Conservation (phyloP, 1,139 yeast species). For the Scheffersomyces segobiensis region DNA sequence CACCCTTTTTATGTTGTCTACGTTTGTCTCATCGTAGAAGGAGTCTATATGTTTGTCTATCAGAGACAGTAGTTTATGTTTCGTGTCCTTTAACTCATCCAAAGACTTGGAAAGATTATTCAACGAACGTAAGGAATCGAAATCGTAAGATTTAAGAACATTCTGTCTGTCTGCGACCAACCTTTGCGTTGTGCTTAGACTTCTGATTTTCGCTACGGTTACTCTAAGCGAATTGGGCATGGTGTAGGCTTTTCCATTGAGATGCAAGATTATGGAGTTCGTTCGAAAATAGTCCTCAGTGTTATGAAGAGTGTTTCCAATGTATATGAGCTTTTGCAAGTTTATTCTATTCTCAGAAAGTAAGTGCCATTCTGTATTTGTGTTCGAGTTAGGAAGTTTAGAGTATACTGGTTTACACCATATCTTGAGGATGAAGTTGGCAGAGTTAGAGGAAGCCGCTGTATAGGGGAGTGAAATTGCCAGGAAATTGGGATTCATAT, state of each 20-base stretch:
- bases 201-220: constrained; percentile 3
- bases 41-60: constrained; percentile 12
- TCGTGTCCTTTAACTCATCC: constrained; percentile 25
- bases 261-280: constrained; percentile 27
- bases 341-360: constrained; percentile 21
- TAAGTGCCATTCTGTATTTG: constrained; percentile 5
- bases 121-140: constrained; percentile 35
- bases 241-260: constrained; percentile 25
- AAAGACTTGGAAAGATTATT: constrained; percentile 31
- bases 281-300: constrained; percentile 20
- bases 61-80: constrained; percentile 11
- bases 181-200: background rate
- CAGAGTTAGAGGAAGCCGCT: constrained; percentile 1
- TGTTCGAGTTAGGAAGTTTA: background rate
- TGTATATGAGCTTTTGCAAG: constrained; percentile 16
- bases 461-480: constrained; percentile 26
- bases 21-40: constrained; percentile 10
- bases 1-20: constrained; percentile 8
- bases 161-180: background rate
- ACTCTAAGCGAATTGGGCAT: constrained; percentile 12
- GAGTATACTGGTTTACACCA: constrained; percentile 19
- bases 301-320: constrained; percentile 12
- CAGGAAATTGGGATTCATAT: constrained; percentile 33
- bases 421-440: constrained; percentile 20
- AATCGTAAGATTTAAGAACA: background rate